Base-by-base conservation (phyloP, 176 grass and related monocot species). In the Echinochloa phyllopogon region DNA sequence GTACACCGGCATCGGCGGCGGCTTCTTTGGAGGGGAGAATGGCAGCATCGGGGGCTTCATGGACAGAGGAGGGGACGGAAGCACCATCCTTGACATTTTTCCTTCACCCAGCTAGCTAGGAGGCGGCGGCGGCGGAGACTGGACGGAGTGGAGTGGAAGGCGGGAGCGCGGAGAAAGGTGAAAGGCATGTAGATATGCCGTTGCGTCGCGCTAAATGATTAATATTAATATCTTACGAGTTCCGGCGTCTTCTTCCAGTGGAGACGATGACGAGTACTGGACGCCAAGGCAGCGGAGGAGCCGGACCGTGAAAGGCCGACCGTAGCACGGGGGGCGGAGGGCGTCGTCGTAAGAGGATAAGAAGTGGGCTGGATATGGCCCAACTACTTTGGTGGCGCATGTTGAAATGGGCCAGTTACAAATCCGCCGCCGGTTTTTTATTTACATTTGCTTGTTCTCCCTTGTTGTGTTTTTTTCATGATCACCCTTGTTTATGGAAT, bases 21-120 rank as follows among this genome's bases (percentile, higher is more conserved):
- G 79, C 40, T 89, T 88, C 79, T 80, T 91, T 55, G 91, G 94
- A 36, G 94, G 95, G 13, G 93, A 84, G 87, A 98, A 98, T 43
- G 95, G 91, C 12, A 95, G 72, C 44, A 66, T 77, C 25, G 90
- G 95, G 17, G 89, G 85, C 62, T 78, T 92, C 73, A 74, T 60
- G n/a, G 87, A 83, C 75, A 90, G 37, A 52, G 88, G 77, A 25
- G 87, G 80, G 55, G 79, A 82, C 37, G 84, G 78, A 39, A 93
- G 82, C 62, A 79, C 65, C 93, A 98, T 93, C 4, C 82, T 72
- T 18, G 57, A 59, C 72, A 72, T 84, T 69, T 33, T 70, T 59
- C 13, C 27, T 9, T 52, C 40, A 69, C 18, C 44, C 13, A 38
- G 64, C 41, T n/a, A n/a, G n/a, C n/a, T n/a, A n/a, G n/a, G 13